Evolutionary conservation across 1,284 basidiomycete genomes (phyloP).

Genomic region (Cutaneotrichosporon cutaneum): DNA sequence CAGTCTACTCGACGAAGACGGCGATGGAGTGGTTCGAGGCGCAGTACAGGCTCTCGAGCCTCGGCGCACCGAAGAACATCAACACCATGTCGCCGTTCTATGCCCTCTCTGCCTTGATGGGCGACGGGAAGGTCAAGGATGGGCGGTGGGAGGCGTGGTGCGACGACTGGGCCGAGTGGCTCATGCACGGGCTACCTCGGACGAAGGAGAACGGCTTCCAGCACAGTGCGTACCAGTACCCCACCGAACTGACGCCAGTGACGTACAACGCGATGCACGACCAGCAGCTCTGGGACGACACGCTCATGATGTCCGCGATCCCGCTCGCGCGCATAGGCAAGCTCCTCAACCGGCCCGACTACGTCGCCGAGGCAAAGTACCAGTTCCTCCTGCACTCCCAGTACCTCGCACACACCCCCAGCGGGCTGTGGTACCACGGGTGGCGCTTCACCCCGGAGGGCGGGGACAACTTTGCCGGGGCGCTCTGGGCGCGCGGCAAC

Average conservation of each 20-base stretch:
- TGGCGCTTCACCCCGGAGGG: constrained; percentile 36
- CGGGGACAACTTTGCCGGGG: constrained; percentile 57
- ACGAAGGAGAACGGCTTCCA: constrained; percentile 63
- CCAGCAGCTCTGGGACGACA: constrained; percentile 67
- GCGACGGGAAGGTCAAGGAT: constrained; percentile 35
- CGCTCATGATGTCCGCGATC: constrained; percentile 62
- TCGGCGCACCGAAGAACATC: constrained; percentile 65
- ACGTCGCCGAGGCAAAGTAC: constrained; percentile 58
- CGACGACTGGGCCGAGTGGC: constrained; percentile 67
- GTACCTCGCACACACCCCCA: constrained; percentile 37
- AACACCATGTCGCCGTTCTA: constrained; percentile 67
- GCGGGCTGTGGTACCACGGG: constrained; percentile 52
- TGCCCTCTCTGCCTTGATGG: constrained; percentile 59
- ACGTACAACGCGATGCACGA: constrained; percentile 61
- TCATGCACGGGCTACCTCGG: constrained; percentile 61
- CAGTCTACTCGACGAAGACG: constrained; percentile 56
- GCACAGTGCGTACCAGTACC: constrained; percentile 56
- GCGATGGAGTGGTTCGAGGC: constrained; percentile 61
- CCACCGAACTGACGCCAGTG: constrained; percentile 44
- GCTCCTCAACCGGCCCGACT: constrained; percentile 57
- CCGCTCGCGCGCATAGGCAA: constrained; percentile 63
- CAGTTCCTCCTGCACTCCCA: constrained; percentile 40
- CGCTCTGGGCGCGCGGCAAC: constrained; percentile 65
- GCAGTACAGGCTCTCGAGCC: constrained; percentile 56
- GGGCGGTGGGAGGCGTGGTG: constrained; percentile 47